Base-by-base conservation (phyloP, 1,284 basidiomycete species). In the Apiotrichum gracile region DNA sequence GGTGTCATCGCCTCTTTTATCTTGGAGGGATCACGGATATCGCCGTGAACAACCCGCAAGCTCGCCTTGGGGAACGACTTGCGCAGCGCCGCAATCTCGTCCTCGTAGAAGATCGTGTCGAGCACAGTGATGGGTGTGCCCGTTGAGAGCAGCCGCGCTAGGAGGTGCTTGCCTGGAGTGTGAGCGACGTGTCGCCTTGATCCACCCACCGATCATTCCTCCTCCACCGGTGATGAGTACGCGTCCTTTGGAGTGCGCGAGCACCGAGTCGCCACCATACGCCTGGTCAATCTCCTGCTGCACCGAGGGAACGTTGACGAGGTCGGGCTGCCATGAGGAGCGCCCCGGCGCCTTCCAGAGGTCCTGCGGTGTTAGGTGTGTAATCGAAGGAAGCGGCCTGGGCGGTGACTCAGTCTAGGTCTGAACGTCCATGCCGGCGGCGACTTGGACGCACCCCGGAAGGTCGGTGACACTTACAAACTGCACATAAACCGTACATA, bases 101-200 rank as follows among this genome's bases (percentile, higher is more conserved):
- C 59, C 17, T 40, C 27, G 48, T 59, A 47, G 47, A 61, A 61
- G 14, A 58, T 49, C 22, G 51, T 50, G 54, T 65, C 63, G 37
- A 61, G 47, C 16, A 65, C 58, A 5, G 62, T 63, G 22, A 66
- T 48, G n/a, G 57, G 53, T 3, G 51, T 64, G 35, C 44, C 22
- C 2, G 51, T 38, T 16, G 57, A 49, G 0, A 63, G 52, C 4
- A 66, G 47, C 2, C 61, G 59, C 1, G 57, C 49, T 1, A 66
- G 37, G 24, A 64, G 41, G n/a, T 54, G 51, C 50, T 66, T 66
- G n/a, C 64, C 63, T 64, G 48, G 4, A 5, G 35, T 3, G 60
- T 61, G 38, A 66, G 49, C 12, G 59, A 3, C 62, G 59, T 3
- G 58, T 9, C 26, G 14, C 12, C 39, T 7, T 17, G 24, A 24